Base-by-base conservation (phyloP, 768 basidiomycete species). In the Basidioascus undulatus region DNA sequence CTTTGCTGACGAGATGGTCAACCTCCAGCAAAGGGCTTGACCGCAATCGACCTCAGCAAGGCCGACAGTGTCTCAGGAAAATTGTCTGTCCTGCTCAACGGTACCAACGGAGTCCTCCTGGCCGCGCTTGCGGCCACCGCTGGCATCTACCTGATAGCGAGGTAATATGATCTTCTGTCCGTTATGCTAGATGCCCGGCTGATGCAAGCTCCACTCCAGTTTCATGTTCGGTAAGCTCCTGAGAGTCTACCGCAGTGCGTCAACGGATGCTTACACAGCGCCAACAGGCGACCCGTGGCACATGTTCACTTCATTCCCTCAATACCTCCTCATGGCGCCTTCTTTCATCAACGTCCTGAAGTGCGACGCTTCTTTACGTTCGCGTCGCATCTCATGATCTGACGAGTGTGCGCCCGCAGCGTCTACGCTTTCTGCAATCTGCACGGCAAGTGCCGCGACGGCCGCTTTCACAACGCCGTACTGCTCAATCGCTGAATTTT, bases 391-490 rank as follows among this genome's bases (percentile, higher is more conserved):
- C 33, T 37, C 23, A n/a, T n/a, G n/a, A n/a, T n/a, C n/a, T n/a
- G n/a, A n/a, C n/a, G n/a, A n/a, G n/a, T n/a, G n/a, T n/a, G 1
- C n/a, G 33, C 40, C 9, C 43, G 89, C 51, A 89, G 89, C 59
- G 80, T 87, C 28, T 94, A 94, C 56, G 86, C 87, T 1, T 94
- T 94, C 66, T 92, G 84, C 61, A 92, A 92, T 61, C 62, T 92
- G 59, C 83, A 83, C 56, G 84, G 86, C 57, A n/a, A n/a, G n/a
- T n/a, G n/a, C 35, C 37, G 42, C 42, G 40, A 39, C 36, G 46
- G 40, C 7, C 28, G 33, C 15, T 18, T 28, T 27, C 15, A 31
- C 11, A 15, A 34, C 12, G 15, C 32, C 16, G 12, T 10, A 7
- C 7, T 25, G 13, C 23, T 18, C n/a, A 40, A 12, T 37, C 15